Conservation (phyloP, 805 yeast genomes). For the Zygoascus tannicola region DNA sequence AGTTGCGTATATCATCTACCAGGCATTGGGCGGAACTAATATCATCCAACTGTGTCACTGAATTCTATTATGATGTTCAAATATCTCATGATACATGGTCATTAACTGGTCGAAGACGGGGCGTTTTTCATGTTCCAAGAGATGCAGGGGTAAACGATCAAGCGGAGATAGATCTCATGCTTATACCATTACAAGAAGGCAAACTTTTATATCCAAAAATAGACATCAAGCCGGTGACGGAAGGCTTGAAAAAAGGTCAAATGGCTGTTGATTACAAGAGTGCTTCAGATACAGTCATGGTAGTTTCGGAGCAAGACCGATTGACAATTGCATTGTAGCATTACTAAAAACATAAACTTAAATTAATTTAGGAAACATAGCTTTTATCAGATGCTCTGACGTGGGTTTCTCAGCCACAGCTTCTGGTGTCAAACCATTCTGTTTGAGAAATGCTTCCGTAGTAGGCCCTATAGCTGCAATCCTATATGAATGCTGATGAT, state of each 20-base stretch:
- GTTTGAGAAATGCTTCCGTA: conserved; percentile 50
- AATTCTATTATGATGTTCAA: conserved; percentile 39
- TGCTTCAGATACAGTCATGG: conserved; percentile 57
- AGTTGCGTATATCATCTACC: conserved; percentile 36
- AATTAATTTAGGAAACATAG: conserved; percentile 17
- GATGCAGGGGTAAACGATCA: conserved; percentile 18
- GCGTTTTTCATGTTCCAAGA: conserved; percentile 33
- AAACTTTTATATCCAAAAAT: conserved; percentile 58
- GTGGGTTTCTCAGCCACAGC: conserved; percentile 68
- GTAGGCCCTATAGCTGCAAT: conserved; percentile 92
- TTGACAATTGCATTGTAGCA: conserved; percentile 49
- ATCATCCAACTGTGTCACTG: conserved; percentile 1
- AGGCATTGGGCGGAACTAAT: conserved; percentile 35
- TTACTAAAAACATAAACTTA: no score
- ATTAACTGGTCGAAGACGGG: conserved; percentile 59
- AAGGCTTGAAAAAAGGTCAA: conserved; percentile 19
- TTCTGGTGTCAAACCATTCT: conserved; percentile 46
- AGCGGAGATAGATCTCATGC: conserved; percentile 31
- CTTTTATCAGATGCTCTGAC: conserved; percentile 46
- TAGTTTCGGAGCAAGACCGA: conserved; percentile 60
- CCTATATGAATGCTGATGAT: conserved; percentile 23
- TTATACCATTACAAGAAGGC: conserved; percentile 74
- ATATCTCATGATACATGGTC: conserved; percentile 67
- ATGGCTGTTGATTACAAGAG: conserved; percentile 60
- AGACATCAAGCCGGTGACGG: conserved; percentile 31